Evolutionary conservation across 306 rosid species (phyloP).

Genomic region (Trifolium dubium): DNA sequence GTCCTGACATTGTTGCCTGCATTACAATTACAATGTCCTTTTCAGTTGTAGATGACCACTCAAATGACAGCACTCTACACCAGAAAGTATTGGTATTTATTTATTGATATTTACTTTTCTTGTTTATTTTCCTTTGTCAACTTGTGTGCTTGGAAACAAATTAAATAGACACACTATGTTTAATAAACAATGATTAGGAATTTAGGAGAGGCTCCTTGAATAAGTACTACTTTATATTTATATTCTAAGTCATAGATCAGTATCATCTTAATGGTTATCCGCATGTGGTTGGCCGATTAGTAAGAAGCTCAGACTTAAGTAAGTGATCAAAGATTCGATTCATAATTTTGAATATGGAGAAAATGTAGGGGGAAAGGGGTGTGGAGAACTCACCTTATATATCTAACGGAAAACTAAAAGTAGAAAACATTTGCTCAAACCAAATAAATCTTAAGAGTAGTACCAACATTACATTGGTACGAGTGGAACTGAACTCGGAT

Average conservation of each 20-base stretch:
- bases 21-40: slow-evolving; percentile 41
- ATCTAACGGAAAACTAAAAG: not conserved
- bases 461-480: no score
- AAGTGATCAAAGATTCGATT: not conserved
- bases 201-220: slow-evolving; percentile 2
- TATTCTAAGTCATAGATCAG: slow-evolving; percentile 11
- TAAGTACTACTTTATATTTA: not conserved
- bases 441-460: no score
- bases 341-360: not conserved
- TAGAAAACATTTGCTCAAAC: not conserved
- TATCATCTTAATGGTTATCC: slow-evolving; percentile 11
- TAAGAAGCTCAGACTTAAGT: not conserved
- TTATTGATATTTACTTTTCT: not conserved
- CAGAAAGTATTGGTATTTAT: slow-evolving; percentile 40
- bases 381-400: not conserved
- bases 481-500: no score
- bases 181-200: slow-evolving; percentile 30
- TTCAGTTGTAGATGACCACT: slow-evolving; percentile 44
- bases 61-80: slow-evolving; percentile 41
- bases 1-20: slow-evolving; percentile 41
- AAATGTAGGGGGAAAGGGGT: not conserved
- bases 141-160: slow-evolving; percentile 36
- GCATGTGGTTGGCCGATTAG: not conserved
- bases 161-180: not conserved
- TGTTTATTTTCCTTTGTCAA: slow-evolving; percentile 31